Base-by-base conservation (phyloP, 2,329 filamentous ascomycete genomes). In the Metarhizium sp. region DNA sequence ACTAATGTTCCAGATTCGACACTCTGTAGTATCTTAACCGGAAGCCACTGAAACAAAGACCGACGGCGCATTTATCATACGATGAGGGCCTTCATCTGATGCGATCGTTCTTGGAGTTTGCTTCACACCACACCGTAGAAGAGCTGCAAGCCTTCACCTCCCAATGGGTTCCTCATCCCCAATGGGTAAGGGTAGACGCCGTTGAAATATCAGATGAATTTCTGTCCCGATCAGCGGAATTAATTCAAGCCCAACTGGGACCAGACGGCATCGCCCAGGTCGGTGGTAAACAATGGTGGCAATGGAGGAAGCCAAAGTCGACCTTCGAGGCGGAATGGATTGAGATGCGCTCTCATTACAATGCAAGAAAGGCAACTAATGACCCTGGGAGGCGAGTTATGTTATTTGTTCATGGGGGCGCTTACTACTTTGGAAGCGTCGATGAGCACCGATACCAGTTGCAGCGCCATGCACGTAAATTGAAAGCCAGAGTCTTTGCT, bases 361-460 rank as follows among this genome's bases (percentile, higher is more conserved):
- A 86, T 58, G 84, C 87, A 66, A 82, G 90, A 56, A 86, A 85
- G 67, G 81, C 80, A 64, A 73, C 73, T 0, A 73, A 73, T 16
- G 80, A 82, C 51, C 77, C 79, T 25, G 80, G 81, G 18, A 85
- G 84, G 61, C 84, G 91, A 53, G 84, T 95, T 56, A 96, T 97
- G 82, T 75, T 99, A 29, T 97, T 97, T 71, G 78, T 97, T 25
- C 94, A 97, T 66, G 94, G 94, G 14, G 92, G 92, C 6, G 92
- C 88, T 20, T 97, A 96, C 72, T 99, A 86, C 72, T 97, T 99
- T 68, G 92, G 94, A 14, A 95, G 90, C 63, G 86, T 96, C 42
- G 92, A 96, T 66, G 92, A 95, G 70, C 94, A 97, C 74, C 85
- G 94, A n/a, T 97, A 97, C 72, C 92, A 97, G 77, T 85, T 99